Base-by-base conservation (phyloP, 2,329 filamentous ascomycete species). In the Kalmusia sp. region DNA sequence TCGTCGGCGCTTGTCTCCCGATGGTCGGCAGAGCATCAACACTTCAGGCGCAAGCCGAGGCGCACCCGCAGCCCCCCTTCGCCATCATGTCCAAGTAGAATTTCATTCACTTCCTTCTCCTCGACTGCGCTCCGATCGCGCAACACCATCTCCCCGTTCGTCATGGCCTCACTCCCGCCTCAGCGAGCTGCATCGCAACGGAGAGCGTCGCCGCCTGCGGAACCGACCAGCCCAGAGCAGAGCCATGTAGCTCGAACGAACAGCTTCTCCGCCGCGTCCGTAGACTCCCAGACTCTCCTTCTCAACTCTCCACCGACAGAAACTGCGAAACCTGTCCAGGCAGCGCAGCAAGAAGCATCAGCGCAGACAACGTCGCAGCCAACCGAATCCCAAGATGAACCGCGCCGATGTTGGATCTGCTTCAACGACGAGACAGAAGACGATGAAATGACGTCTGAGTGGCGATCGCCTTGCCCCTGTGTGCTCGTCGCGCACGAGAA, bases 401-500 rank as follows among this genome's bases (percentile, higher is more conserved):
- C 75, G 11, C 79, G 80, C 54, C 86, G 82, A 70, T 89, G 87
- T 68, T 89, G 87, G 87, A 88, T 89, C 58, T 89, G 87, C 72
- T 87, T 88, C 70, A 82, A 81, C 43, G 86, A 88, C 55, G 82
- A 86, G 61, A 86, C 81, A 6, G 87, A 89, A 65, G 86, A 89
- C 52, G 78, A 78, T n/a, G 82, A 83, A 7, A 79, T 81, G 11
- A 83, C 83, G 22, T 80, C 81, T 2, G 80, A 82, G 62, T 99
- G 95, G 93, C 87, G 91, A 38, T 90, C 89, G 49, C 93, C 95
- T 1, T 99, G 95, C 71, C 89, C 89, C 0, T 99, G 95, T 76
- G 92, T 91, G 11, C 82, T 99, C 33, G 90, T 91, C 51, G 95
- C 93, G 1, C 95, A 99, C 72, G 92, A 98, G 72, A 84, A 87